Evolutionary conservation across 148 eudicot genomes (phyloP).

Genomic region (Amaranthus hypochondriacus): DNA sequence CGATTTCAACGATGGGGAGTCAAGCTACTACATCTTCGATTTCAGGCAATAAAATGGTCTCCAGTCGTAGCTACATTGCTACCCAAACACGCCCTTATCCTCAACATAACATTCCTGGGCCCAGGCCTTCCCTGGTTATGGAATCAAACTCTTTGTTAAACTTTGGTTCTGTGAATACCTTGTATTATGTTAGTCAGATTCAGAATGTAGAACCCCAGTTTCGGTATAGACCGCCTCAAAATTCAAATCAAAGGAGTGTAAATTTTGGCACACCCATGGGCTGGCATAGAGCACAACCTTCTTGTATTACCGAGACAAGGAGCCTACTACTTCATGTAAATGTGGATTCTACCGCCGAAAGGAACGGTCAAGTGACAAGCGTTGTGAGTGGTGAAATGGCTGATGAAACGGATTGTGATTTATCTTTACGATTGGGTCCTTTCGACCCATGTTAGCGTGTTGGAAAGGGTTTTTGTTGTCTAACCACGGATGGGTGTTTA

Average conservation of each 20-base stretch:
- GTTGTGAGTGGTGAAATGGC: slow-evolving; percentile 26
- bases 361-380: slow-evolving; percentile 19
- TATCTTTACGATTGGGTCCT: slow-evolving; percentile 72
- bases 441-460: slow-evolving; percentile 27
- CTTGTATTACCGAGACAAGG: slow-evolving; percentile 30
- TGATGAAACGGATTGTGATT: slow-evolving; percentile 48
- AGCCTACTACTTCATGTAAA: slow-evolving; percentile 28
- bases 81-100: slow-evolving; percentile 23
- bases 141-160: slow-evolving; percentile 32
- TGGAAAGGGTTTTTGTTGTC: slow-evolving; percentile 22
- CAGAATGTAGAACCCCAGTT: slow-evolving; percentile 30
- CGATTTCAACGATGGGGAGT: slow-evolving; percentile 27
- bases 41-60: slow-evolving; percentile 23
- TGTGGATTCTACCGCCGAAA: slow-evolving; percentile 14
- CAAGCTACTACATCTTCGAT: slow-evolving; percentile 24
- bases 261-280: slow-evolving; percentile 64
- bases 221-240: slow-evolving; percentile 30
- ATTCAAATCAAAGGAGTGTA: slow-evolving; percentile 35
- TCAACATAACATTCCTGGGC: slow-evolving; percentile 22
- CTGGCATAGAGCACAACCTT: slow-evolving; percentile 35
- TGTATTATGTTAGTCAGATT: slow-evolving; percentile 49
- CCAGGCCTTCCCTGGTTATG: slow-evolving; percentile 22
- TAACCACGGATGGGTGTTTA: slow-evolving; percentile 25
- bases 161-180: slow-evolving; percentile 48
- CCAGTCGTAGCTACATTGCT: slow-evolving; percentile 22